Conservation (phyloP, 75 land plant genomes). For the Cryptomeria japonica region DNA sequence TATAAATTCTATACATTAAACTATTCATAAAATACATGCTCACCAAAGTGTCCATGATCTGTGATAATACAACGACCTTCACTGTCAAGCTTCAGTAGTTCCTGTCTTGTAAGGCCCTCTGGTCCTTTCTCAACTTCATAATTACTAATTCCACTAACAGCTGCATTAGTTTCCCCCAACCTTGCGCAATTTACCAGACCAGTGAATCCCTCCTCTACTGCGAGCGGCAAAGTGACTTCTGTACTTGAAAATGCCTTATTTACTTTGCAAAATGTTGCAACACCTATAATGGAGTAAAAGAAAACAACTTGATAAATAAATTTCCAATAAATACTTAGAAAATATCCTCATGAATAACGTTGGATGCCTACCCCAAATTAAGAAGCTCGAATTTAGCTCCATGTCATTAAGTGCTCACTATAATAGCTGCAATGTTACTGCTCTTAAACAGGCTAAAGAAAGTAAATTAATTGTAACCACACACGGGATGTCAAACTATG, state of each 20-base stretch:
- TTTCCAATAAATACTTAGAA: neutral
- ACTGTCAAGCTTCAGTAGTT: conserved; percentile 71
- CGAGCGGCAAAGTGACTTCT: conserved; percentile 70
- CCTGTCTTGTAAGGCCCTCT: conserved; percentile 60
- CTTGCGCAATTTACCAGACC: conserved; percentile 53
- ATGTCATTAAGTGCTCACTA: neutral
- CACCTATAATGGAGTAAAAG: conserved; percentile 45
- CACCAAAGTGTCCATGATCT: conserved; percentile 97
- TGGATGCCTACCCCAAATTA: neutral
- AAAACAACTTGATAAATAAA: neutral
- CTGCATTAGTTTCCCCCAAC: conserved; percentile 13
- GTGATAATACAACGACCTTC: conserved; percentile 97
- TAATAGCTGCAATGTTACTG: neutral
- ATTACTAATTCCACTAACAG: conserved; percentile 23
- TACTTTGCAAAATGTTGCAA: conserved; percentile 93
- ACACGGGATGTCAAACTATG: neutral
- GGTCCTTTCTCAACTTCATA: conserved; percentile 29
- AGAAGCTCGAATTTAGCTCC: neutral
- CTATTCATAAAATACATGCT: conserved; percentile 11
- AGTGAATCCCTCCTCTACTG: conserved; percentile 95
- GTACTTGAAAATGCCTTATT: conserved; percentile 51
- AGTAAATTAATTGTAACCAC: neutral
- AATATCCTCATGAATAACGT: neutral
- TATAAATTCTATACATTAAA: neutral
- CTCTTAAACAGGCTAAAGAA: neutral